Percentiles rank a stretch among this genome's conserved stretches.
Evolutionary conservation across 2,329 filamentous ascomycete species (phyloP).

Genomic region (Calonectria naviculata): DNA sequence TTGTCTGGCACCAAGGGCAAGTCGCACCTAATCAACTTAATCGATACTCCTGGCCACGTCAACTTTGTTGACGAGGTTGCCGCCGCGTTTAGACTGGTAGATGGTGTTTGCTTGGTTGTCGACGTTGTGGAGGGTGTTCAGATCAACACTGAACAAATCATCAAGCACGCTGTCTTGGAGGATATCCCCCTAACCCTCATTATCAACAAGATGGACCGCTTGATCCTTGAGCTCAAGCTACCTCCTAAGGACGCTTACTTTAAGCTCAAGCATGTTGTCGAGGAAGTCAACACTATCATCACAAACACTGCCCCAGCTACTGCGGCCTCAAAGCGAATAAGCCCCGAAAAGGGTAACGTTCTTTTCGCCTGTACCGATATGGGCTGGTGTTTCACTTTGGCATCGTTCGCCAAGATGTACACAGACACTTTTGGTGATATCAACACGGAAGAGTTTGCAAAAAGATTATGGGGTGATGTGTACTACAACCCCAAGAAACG

Average conservation of each 20-base stretch:
- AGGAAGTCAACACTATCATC: slow-evolving; percentile 97
- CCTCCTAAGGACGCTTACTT: slow-evolving; percentile 97
- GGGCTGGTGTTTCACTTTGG: slow-evolving; percentile 96
- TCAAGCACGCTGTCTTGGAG: slow-evolving; percentile 93
- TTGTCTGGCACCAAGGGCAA: slow-evolving; percentile 91
- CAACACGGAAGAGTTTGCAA: slow-evolving; percentile 84
- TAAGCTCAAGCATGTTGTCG: slow-evolving; percentile 98
- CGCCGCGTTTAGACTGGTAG: slow-evolving; percentile 84
- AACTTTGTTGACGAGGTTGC: slow-evolving; percentile 99
- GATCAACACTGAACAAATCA: slow-evolving; percentile 95
- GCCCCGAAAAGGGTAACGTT: slow-evolving; percentile 98
- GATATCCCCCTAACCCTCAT: slow-evolving; percentile 90
- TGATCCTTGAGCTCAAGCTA: slow-evolving; percentile 93
- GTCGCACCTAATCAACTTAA: slow-evolving; percentile 92
- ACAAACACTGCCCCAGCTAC: slow-evolving; percentile 86
- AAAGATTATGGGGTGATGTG: slow-evolving; percentile 93
- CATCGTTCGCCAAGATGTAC: slow-evolving; percentile 97
- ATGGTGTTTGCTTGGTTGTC: slow-evolving; percentile 92
- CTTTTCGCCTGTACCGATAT: slow-evolving; percentile 93
- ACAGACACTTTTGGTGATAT: slow-evolving; percentile 86
- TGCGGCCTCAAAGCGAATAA: slow-evolving; percentile 83
- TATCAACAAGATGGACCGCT: slow-evolving; percentile 96
- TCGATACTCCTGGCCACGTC: slow-evolving; percentile 97
- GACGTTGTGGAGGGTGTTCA: slow-evolving; percentile 99
- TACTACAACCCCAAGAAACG: slow-evolving; percentile 94